phyloP scores from a whole-genome alignment of 768 basidiomycete genomes.

The Mycena epipterygia region DNA sequence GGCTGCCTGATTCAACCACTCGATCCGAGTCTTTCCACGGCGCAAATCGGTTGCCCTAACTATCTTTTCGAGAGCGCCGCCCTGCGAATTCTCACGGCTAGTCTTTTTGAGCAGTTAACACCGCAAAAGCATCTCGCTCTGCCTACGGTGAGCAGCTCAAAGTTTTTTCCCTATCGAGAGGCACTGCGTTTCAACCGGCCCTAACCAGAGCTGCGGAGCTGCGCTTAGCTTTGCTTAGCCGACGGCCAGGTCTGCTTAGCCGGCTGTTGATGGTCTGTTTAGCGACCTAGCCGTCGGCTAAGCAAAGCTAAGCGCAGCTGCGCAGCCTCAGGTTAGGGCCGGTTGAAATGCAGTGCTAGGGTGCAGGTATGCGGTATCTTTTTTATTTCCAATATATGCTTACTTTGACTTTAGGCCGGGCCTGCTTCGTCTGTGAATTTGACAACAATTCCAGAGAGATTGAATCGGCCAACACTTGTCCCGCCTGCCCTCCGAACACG shows the following conservation, averaged over 20 bases:
- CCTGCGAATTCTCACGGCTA: neutral
- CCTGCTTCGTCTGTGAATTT: constrained; percentile 12
- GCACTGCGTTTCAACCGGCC: no score
- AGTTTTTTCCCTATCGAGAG: constrained; percentile 11
- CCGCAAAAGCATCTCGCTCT: neutral
- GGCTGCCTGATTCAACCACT: neutral
- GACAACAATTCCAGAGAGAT: neutral
- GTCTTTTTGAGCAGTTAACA: constrained; percentile 4
- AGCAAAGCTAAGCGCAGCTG: no score
- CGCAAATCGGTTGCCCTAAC: neutral
- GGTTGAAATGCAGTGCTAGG: no score
- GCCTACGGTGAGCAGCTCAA: neutral
- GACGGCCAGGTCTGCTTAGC: no score
- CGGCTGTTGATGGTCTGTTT: no score
- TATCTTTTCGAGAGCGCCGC: constrained; percentile 14
- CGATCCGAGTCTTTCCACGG: neutral
- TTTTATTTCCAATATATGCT: no score
- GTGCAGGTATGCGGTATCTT: neutral
- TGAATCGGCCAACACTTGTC: neutral
- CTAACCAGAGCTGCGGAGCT: no score
- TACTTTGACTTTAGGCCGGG: neutral
- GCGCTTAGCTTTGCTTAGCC: no score
- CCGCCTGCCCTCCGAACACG: neutral
- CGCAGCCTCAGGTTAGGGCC: no score
- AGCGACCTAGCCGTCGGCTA: no score